Evolutionary conservation across 371 early-diverging fungal genomes (phyloP).

Genomic region (Mycotypha africana): DNA sequence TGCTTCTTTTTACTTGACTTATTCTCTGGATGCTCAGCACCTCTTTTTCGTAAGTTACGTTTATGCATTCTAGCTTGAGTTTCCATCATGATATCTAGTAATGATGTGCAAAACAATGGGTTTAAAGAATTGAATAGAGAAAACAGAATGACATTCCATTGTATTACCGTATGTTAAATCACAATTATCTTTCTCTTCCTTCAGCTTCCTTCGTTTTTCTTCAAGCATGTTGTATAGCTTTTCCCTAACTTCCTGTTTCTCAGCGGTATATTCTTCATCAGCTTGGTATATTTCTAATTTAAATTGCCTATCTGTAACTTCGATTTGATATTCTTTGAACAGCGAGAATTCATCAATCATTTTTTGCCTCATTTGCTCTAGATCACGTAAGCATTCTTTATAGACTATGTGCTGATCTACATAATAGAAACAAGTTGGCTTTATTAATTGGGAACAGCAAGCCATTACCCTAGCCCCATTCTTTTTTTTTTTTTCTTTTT

Average conservation of each 20-base stretch:
- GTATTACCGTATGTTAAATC: conserved; percentile 59
- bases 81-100: conserved; percentile 31
- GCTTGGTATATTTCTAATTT: conserved; percentile 48
- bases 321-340: conserved; percentile 65
- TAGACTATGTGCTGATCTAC: conserved; percentile 67
- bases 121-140: background rate
- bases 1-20: conserved; percentile 40
- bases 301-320: conserved; percentile 62
- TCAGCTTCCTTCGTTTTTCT: conserved; percentile 67
- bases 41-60: conserved; percentile 38
- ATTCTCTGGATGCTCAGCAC: conserved; percentile 28
- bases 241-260: conserved; percentile 67
- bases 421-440: background rate
- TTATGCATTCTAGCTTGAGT: conserved; percentile 30
- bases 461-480: too few relatives aligned
- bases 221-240: conserved; percentile 70
- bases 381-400: conserved; percentile 53
- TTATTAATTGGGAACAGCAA: too few relatives aligned
- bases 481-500: conserved; percentile 10
- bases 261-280: conserved; percentile 55
- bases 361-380: conserved; percentile 50
- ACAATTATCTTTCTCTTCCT: conserved; percentile 81
- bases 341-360: conserved; percentile 51
- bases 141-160: background rate
- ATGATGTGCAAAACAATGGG: too few relatives aligned